phyloP scores from a whole-genome alignment of 441 rosid species.

The Populus tomentosa region DNA sequence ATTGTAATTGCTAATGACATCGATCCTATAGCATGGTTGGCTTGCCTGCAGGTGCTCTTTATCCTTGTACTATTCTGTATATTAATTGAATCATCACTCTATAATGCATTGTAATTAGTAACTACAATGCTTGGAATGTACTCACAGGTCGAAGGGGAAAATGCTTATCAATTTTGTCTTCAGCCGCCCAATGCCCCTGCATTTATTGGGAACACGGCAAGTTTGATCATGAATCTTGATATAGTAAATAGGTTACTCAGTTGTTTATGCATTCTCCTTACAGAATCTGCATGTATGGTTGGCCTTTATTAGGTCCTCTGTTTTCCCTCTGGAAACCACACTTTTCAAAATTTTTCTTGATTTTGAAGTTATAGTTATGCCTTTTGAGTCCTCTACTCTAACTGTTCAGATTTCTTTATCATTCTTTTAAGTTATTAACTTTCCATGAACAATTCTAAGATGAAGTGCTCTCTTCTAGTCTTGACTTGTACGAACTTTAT shows the following conservation, averaged over 20 bases:
- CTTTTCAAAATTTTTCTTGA: not conserved
- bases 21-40: constrained; percentile 76
- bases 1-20: constrained; percentile 58
- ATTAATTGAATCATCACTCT: not conserved
- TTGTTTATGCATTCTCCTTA: not conserved
- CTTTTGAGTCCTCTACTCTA: not conserved
- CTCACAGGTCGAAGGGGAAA: constrained; percentile 68
- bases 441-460: not conserved
- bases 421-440: not conserved
- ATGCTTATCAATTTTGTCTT: constrained; percentile 86
- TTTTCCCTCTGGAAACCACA: not conserved
- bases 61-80: not conserved
- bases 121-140: constrained; percentile 6
- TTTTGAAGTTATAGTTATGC: not conserved
- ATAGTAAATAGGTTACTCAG: not conserved
- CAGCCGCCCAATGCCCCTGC: constrained; percentile 94
- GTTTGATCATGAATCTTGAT: constrained; percentile 18
- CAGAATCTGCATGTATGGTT: not conserved
- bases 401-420: not conserved
- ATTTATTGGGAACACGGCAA: constrained; percentile 92
- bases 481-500: constrained; percentile 42
- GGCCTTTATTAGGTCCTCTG: not conserved
- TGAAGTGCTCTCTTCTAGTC: constrained; percentile 22
- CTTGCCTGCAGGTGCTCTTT: constrained; percentile 64
- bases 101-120: not conserved